Evolutionary conservation across 2,329 filamentous ascomycete species (phyloP).

Genomic region (Sarocladiaceae sp.): DNA sequence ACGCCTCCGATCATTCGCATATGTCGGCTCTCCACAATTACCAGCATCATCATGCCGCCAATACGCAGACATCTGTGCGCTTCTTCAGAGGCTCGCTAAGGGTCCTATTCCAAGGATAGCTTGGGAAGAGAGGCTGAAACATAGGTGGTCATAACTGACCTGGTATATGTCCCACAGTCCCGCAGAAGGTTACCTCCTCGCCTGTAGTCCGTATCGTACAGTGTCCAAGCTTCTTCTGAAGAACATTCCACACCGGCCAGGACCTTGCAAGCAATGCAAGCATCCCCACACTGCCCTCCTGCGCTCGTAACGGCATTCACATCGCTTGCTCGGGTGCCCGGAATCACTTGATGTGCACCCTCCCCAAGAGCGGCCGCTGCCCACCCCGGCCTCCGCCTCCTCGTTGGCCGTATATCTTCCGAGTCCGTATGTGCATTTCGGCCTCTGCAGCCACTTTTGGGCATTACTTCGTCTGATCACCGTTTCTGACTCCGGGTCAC

Average conservation of each 20-base stretch:
- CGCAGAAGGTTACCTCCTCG: not conserved
- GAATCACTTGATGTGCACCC: too few species aligned
- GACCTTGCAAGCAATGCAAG: too few species aligned
- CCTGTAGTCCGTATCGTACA: not conserved
- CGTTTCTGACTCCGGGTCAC: too few species aligned
- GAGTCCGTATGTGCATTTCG: not conserved
- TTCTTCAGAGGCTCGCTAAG: not conserved
- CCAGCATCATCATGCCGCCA: not conserved
- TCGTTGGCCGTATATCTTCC: not conserved
- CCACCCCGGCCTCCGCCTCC: not conserved
- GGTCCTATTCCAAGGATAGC: too few species aligned
- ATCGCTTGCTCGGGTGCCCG: not conserved
- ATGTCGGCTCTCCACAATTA: not conserved
- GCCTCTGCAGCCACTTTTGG: not conserved
- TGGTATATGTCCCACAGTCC: too few species aligned
- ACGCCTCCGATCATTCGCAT: not conserved
- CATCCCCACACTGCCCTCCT: not conserved
- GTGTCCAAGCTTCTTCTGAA: not conserved
- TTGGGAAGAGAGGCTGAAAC: too few species aligned
- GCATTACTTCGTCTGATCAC: not conserved
- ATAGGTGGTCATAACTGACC: too few species aligned
- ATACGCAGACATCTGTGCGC: not conserved
- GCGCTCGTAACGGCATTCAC: not conserved
- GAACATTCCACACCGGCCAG: constrained; percentile 4
- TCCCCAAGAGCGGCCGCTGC: not conserved